Evolutionary conservation across 371 early-diverging fungal genomes (phyloP).

Genomic region (Umbelopsis sp.): DNA sequence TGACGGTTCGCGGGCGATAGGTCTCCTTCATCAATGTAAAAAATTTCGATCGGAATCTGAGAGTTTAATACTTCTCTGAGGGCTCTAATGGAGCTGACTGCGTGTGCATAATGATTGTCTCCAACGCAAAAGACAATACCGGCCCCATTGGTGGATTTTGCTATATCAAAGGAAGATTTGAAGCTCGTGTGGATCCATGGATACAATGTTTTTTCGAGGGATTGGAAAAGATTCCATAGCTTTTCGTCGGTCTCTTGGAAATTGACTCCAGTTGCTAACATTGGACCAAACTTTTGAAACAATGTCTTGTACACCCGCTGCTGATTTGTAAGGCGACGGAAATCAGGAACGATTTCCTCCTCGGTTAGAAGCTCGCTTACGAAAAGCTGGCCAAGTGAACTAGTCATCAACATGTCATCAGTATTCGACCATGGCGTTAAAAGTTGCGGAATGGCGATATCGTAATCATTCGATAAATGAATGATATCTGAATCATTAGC

Average conservation of each 20-base stretch:
- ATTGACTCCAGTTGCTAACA: slow-evolving; percentile 31
- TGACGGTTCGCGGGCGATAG: slow-evolving; percentile 40
- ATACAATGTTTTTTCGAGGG: slow-evolving; percentile 28
- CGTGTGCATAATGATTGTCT: slow-evolving; percentile 61
- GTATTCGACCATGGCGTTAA: slow-evolving; percentile 21
- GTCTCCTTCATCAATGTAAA: slow-evolving; percentile 64
- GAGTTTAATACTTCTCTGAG: slow-evolving; percentile 61
- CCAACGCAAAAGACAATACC: slow-evolving; percentile 77
- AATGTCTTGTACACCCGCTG: slow-evolving; percentile 1
- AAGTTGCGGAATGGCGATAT: slow-evolving; percentile 19
- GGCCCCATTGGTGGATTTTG: slow-evolving; percentile 34
- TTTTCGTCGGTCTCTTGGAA: slow-evolving; percentile 22
- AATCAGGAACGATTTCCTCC: slow-evolving; percentile 3
- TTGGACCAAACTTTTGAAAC: slow-evolving; percentile 14
- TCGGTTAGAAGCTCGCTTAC: not conserved
- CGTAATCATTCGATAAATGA: not conserved
- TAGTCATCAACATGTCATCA: slow-evolving; percentile 26
- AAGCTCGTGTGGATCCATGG: slow-evolving; percentile 36
- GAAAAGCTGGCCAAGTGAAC: slow-evolving; percentile 23
- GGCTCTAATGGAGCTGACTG: slow-evolving; percentile 55
- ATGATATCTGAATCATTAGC: slow-evolving; percentile 17
- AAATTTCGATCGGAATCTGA: slow-evolving; percentile 73
- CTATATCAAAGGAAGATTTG: slow-evolving; percentile 36
- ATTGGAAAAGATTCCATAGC: slow-evolving; percentile 28
- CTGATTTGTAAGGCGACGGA: not conserved